Percentiles rank a stretch among this genome's conserved stretches.
Evolutionary conservation across 2,329 filamentous ascomycete genomes (phyloP).

Genomic region (Trichophyton simii): DNA sequence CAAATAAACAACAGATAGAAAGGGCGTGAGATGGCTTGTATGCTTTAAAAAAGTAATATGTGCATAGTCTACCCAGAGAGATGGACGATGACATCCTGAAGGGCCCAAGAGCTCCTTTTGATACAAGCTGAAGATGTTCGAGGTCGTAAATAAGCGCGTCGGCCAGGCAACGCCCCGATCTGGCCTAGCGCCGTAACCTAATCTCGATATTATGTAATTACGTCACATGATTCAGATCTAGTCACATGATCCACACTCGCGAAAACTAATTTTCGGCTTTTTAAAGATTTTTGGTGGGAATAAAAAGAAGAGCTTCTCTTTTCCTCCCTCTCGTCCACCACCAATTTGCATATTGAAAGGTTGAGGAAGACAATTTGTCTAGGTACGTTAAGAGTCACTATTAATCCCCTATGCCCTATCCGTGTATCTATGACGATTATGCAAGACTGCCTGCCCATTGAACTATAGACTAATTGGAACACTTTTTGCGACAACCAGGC

Average conservation of each 20-base stretch:
- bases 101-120: not conserved
- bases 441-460: not conserved
- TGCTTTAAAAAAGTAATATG: constrained; percentile 2
- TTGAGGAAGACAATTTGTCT: constrained; percentile 52
- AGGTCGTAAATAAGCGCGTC: constrained; percentile 12
- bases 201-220: not conserved
- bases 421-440: not conserved
- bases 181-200: constrained; percentile 8
- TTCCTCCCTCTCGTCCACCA: constrained; percentile 16
- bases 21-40: not conserved
- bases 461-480: not conserved
- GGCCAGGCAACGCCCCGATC: constrained; percentile 12
- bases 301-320: not conserved
- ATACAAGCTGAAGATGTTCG: not conserved
- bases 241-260: constrained; percentile 25
- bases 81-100: not conserved
- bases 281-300: not conserved
- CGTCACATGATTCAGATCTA: not conserved
- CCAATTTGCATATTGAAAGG: constrained; percentile 32
- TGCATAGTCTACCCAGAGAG: not conserved
- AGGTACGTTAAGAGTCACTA: constrained; percentile 32
- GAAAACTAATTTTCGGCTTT: constrained; percentile 12
- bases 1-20: not conserved
- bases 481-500: constrained; percentile 19
- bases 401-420: not conserved